Evolutionary conservation across 2,329 filamentous ascomycete species (phyloP).

Genomic region (Dendrostoma leiphaemia): DNA sequence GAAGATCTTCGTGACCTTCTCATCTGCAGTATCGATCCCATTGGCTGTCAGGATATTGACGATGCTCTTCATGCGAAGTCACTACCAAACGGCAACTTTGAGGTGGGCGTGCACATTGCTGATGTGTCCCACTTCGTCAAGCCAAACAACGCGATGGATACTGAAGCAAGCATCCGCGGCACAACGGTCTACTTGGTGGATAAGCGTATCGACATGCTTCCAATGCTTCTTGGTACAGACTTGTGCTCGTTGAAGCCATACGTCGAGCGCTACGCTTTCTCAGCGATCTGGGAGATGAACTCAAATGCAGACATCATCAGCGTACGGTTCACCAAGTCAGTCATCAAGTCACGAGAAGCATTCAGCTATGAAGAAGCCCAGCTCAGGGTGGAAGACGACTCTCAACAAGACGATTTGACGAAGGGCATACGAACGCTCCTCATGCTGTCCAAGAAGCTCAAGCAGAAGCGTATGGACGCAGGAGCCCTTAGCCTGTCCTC

Average conservation of each 20-base stretch:
- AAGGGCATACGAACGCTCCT: conserved; percentile 84
- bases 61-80: conserved; percentile 87
- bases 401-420: conserved; percentile 86
- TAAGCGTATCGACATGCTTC: conserved; percentile 99
- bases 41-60: conserved; percentile 96
- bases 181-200: conserved; percentile 98
- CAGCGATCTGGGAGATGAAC: conserved; percentile 84
- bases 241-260: conserved; percentile 96
- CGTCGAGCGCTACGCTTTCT: conserved; percentile 90
- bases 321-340: conserved; percentile 92
- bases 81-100: conserved; percentile 88
- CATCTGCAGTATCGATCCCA: conserved; percentile 96
- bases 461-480: conserved; percentile 93
- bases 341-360: conserved; percentile 93
- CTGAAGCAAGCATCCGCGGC: conserved; percentile 87
- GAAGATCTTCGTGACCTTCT: conserved; percentile 81
- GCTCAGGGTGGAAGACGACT: conserved; percentile 83
- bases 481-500: conserved; percentile 93
- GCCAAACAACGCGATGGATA: conserved; percentile 95
- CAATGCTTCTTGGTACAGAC: conserved; percentile 92
- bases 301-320: conserved; percentile 80
- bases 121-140: conserved; percentile 99
- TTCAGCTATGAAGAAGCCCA: conserved; percentile 98
- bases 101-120: conserved; percentile 97
- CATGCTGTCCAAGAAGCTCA: conserved; percentile 86